These are phyloP conservation scores for Diaporthe ampelina DNA, from an alignment of 2,329 filamentous ascomycete genomes.

Conservation along the genomic window DNA sequence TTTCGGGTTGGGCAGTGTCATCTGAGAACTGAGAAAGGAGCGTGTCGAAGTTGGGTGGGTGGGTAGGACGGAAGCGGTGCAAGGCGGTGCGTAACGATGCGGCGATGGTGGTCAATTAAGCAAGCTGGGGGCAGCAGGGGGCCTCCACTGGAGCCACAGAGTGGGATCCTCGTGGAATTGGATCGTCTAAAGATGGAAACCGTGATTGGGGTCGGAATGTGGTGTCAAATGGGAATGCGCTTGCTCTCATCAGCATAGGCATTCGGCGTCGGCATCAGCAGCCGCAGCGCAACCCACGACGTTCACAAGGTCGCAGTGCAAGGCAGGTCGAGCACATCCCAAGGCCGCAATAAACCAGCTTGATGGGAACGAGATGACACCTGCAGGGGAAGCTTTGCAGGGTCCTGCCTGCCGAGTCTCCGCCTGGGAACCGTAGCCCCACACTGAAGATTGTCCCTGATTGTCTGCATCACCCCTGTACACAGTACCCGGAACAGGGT, in stretches of 20 bases:
- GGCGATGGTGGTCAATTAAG: conserved; percentile 33
- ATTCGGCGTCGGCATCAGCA: conserved; percentile 22
- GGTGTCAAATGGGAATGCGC: conserved; percentile 22
- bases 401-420: conserved; percentile 32
- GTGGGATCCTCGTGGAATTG: conserved; percentile 27
- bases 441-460: conserved; percentile 26
- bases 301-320: conserved; percentile 23
- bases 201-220: conserved; percentile 27
- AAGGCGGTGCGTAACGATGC: background rate
- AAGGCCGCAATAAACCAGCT: conserved; percentile 14
- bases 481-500: background rate
- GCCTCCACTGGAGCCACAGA: conserved; percentile 22
- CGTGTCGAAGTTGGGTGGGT: conserved; percentile 1
- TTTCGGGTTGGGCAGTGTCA: conserved; percentile 17
- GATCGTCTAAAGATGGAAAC: conserved; percentile 33
- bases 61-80: background rate
- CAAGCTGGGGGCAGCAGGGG: conserved; percentile 22
- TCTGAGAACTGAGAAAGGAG: conserved; percentile 28
- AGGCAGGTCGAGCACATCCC: background rate
- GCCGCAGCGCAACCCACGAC: conserved; percentile 29
- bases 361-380: conserved; percentile 32
- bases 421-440: background rate
- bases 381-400: conserved; percentile 35
- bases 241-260: conserved; percentile 18
- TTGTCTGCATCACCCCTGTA: conserved; percentile 27